Conservation (phyloP, 768 basidiomycete genomes). For the Kwoniella dendrophila region DNA sequence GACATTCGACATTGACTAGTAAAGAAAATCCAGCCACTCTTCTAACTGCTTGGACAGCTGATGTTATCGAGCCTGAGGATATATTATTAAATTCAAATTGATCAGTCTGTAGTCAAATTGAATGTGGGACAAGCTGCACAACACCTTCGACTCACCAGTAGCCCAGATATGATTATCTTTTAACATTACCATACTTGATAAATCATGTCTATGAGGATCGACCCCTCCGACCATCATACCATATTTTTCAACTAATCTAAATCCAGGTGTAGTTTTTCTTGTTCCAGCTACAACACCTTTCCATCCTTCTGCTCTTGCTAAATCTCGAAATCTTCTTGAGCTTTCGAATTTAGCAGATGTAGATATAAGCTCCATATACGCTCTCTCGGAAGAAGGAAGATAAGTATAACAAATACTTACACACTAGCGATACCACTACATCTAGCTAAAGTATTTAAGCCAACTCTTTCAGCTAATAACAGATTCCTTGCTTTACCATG, state of each 20-base stretch:
- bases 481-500: slow-evolving; percentile 83
- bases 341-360: slow-evolving; percentile 57
- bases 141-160: slow-evolving; percentile 63
- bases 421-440: slow-evolving; percentile 97
- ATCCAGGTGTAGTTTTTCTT: slow-evolving; percentile 95
- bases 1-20: slow-evolving; percentile 90
- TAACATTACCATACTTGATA: slow-evolving; percentile 99
- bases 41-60: slow-evolving; percentile 81
- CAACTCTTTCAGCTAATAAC: slow-evolving; percentile 88
- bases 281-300: slow-evolving; percentile 90
- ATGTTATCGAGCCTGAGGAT: slow-evolving; percentile 75
- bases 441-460: slow-evolving; percentile 86
- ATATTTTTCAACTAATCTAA: slow-evolving; percentile 96
- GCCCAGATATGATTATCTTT: slow-evolving; percentile 99
- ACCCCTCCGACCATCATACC: slow-evolving; percentile 97
- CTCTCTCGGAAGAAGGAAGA: neutral
- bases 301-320: slow-evolving; percentile 76
- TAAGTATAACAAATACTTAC: slow-evolving; percentile 59
- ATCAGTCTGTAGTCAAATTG: neutral
- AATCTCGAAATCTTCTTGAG: slow-evolving; percentile 77
- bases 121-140: neutral
- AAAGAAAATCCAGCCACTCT: slow-evolving; percentile 87
- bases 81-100: neutral
- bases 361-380: neutral
- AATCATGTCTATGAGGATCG: slow-evolving; percentile 90